Conservation (phyloP, 805 yeast genomes). For the Wickerhamomyces bovis region DNA sequence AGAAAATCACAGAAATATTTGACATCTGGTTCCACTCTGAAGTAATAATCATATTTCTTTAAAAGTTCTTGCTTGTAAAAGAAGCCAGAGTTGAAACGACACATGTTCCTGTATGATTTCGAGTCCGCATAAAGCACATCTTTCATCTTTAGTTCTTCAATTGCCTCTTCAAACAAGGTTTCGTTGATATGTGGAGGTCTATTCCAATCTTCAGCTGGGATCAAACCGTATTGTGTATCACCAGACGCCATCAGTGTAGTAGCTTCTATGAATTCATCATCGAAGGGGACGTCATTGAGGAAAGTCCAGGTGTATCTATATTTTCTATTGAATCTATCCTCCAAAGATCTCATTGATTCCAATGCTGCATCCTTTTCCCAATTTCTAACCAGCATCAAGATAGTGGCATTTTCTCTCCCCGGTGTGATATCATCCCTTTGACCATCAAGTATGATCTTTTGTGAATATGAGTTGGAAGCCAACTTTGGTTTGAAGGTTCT, state of each 20-base stretch:
- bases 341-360: slow-evolving; percentile 67
- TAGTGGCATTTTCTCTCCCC: slow-evolving; percentile 74
- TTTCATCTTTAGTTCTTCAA: slow-evolving; percentile 37
- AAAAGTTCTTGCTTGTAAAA: slow-evolving; percentile 77
- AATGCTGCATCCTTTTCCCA: slow-evolving; percentile 72
- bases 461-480: slow-evolving; percentile 34
- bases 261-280: slow-evolving; percentile 52
- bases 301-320: slow-evolving; percentile 76
- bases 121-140: slow-evolving; percentile 61
- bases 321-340: slow-evolving; percentile 64
- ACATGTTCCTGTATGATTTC: slow-evolving; percentile 82
- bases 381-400: slow-evolving; percentile 84
- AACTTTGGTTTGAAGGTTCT: slow-evolving; percentile 26
- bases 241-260: slow-evolving; percentile 60
- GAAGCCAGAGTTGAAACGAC: slow-evolving; percentile 87
- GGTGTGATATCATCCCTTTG: slow-evolving; percentile 29
- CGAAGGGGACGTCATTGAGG: slow-evolving; percentile 67
- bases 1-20: slow-evolving; percentile 83
- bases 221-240: slow-evolving; percentile 56
- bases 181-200: slow-evolving; percentile 67
- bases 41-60: slow-evolving; percentile 76
- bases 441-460: slow-evolving; percentile 23
- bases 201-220: slow-evolving; percentile 71
- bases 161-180: slow-evolving; percentile 41
- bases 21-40: slow-evolving; percentile 93